A percentile compares a stretch with the other conserved stretches of the same genome.
phyloP scores from a whole-genome alignment of 2,329 filamentous ascomycete species.

The Cucurbitaria berberidis region DNA sequence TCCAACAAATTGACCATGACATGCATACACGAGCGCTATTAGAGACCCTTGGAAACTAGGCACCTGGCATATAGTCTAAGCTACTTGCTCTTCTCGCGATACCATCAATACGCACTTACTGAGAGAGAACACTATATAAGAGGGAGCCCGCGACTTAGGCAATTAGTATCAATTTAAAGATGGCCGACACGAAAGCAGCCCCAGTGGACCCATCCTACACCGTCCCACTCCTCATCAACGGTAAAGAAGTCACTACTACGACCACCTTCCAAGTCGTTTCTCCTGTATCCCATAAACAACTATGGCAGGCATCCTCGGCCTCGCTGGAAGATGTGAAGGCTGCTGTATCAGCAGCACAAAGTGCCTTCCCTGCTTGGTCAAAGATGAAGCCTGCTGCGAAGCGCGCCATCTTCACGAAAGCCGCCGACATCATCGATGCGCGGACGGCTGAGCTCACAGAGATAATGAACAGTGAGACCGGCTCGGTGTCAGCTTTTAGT shows the following conservation, averaged over 20 bases:
- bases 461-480: conserved; percentile 67
- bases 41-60: no score
- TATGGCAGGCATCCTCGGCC: conserved; percentile 63
- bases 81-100: neutral
- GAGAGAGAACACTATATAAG: neutral
- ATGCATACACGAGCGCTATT: no score
- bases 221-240: conserved; percentile 57
- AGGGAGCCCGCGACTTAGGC: neutral
- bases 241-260: conserved; percentile 55
- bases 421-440: conserved; percentile 67
- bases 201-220: conserved; percentile 35
- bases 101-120: neutral
- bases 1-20: no score
- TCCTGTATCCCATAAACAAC: conserved; percentile 60
- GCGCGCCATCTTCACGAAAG: conserved; percentile 72
- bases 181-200: conserved; percentile 7
- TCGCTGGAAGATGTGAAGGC: conserved; percentile 62
- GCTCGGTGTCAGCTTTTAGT: conserved; percentile 51
- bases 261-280: conserved; percentile 63
- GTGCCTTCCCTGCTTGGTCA: conserved; percentile 73
- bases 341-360: conserved; percentile 66
- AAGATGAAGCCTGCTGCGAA: conserved; percentile 65
- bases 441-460: conserved; percentile 65
- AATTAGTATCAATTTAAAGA: conserved; percentile 1
- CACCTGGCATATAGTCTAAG: neutral